Conservation (phyloP, 768 basidiomycete genomes). For the Pleurotus tuber-regium region DNA sequence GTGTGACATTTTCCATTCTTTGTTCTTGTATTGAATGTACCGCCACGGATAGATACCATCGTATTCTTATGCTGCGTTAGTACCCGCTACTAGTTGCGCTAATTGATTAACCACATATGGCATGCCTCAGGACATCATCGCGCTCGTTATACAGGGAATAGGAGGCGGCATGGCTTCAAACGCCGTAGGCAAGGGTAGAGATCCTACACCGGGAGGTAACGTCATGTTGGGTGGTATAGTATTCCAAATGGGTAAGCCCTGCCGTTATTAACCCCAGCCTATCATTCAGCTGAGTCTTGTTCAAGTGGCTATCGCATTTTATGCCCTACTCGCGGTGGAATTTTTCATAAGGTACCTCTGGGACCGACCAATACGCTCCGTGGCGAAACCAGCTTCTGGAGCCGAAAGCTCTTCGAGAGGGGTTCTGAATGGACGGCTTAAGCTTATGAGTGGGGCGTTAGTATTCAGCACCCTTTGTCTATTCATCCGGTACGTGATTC, state of each 20-base stretch:
- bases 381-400: slow-evolving; percentile 29
- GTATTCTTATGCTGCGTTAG: slow-evolving; percentile 38
- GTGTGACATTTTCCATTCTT: slow-evolving; percentile 14
- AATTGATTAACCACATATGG: not conserved
- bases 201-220: slow-evolving; percentile 25
- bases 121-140: slow-evolving; percentile 45
- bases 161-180: slow-evolving; percentile 57
- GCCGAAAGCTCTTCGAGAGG: slow-evolving; percentile 10
- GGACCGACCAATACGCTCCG: slow-evolving; percentile 31
- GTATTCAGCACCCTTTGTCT: slow-evolving; percentile 40
- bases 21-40: not conserved
- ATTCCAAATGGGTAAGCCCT: slow-evolving; percentile 47
- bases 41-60: slow-evolving; percentile 31
- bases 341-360: slow-evolving; percentile 40
- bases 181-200: slow-evolving; percentile 10
- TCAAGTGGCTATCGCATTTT: slow-evolving; percentile 42
- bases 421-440: slow-evolving; percentile 20
- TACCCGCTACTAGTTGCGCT: not conserved
- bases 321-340: slow-evolving; percentile 38
- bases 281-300: too few species aligned
- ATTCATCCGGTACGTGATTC: slow-evolving; percentile 43
- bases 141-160: slow-evolving; percentile 60
- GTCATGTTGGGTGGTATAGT: slow-evolving; percentile 65
- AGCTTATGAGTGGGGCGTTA: slow-evolving; percentile 32
- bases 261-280: too few species aligned